phyloP scores from a whole-genome alignment of 2,329 filamentous ascomycete species.

The Bretziella fagacearum region DNA sequence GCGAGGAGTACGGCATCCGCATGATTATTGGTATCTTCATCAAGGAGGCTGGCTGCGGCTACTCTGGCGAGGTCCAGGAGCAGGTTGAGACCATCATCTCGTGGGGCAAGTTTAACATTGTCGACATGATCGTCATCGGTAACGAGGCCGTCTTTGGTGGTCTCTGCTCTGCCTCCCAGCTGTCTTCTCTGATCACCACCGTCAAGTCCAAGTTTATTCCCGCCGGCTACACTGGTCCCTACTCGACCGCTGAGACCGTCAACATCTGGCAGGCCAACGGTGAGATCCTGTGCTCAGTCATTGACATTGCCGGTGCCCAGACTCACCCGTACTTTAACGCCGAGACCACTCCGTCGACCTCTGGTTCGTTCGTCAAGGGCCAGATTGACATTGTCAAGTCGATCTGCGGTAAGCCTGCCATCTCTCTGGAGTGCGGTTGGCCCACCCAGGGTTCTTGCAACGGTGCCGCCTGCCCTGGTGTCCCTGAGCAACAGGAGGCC shows the following conservation, averaged over 20 bases:
- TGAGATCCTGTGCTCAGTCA: conserved; percentile 45
- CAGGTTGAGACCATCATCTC: conserved; percentile 58
- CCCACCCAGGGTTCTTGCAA: conserved; percentile 54
- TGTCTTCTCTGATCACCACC: conserved; percentile 52
- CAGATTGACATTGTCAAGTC: conserved; percentile 55
- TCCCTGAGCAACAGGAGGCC: conserved; percentile 49
- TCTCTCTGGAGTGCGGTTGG: conserved; percentile 88
- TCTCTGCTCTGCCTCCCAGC: conserved; percentile 44
- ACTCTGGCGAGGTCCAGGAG: conserved; percentile 44
- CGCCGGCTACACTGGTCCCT: conserved; percentile 53
- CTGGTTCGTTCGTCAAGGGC: conserved; percentile 57
- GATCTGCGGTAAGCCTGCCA: conserved; percentile 58
- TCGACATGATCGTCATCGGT: conserved; percentile 69
- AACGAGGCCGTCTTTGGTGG: conserved; percentile 79
- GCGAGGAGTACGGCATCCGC: conserved; percentile 48
- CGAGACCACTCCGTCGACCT: conserved; percentile 40
- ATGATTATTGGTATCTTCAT: conserved; percentile 84
- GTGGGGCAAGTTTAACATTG: conserved; percentile 59
- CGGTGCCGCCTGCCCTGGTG: conserved; percentile 53
- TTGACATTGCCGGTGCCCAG: conserved; percentile 73
- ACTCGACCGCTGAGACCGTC: conserved; percentile 78
- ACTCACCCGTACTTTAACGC: conserved; percentile 91
- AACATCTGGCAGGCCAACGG: conserved; percentile 53
- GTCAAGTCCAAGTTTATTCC: conserved; percentile 44
- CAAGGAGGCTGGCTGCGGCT: conserved; percentile 43